Percentiles rank a stretch among this genome's conserved stretches.
These are phyloP conservation scores for Aspergillus baeticus DNA, from an alignment of 495 filamentous ascomycete genomes.

Conservation along the genomic window DNA sequence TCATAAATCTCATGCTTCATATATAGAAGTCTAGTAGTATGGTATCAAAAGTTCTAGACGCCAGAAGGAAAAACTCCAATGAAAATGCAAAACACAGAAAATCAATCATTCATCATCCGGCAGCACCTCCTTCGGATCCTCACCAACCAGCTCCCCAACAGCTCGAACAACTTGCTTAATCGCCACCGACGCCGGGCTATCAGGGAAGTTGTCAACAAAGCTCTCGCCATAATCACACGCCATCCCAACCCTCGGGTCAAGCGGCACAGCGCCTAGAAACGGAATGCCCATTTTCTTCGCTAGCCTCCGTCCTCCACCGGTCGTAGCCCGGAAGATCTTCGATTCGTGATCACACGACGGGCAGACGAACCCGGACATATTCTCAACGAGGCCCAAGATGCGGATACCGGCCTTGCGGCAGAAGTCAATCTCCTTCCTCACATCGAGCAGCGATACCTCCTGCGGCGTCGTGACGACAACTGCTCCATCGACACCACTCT, in stretches of 20 bases:
- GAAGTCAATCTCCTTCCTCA: slow-evolving; percentile 95
- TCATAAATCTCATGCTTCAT: too few species aligned
- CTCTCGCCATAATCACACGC: slow-evolving; percentile 96
- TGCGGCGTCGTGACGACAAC: slow-evolving; percentile 94
- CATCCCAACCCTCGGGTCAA: slow-evolving; percentile 94
- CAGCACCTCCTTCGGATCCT: slow-evolving; percentile 43
- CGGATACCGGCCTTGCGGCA: slow-evolving; percentile 90
- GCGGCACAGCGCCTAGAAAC: slow-evolving; percentile 86
- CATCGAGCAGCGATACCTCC: slow-evolving; percentile 88
- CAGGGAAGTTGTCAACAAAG: slow-evolving; percentile 90
- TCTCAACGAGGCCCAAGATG: slow-evolving; percentile 89
- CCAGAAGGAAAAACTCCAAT: slow-evolving; percentile 12
- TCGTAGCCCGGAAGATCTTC: slow-evolving; percentile 89
- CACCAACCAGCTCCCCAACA: slow-evolving; percentile 63
- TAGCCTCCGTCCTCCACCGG: slow-evolving; percentile 76
- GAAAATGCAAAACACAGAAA: slow-evolving; percentile 21
- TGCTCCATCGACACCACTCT: slow-evolving; percentile 87
- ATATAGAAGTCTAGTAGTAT: not conserved
- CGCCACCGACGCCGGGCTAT: slow-evolving; percentile 82
- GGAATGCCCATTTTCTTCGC: slow-evolving; percentile 83
- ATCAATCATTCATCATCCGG: slow-evolving; percentile 32
- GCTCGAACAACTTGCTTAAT: slow-evolving; percentile 72
- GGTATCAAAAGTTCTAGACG: slow-evolving; percentile 18
- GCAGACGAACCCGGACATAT: slow-evolving; percentile 97
- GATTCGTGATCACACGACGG: slow-evolving; percentile 77